Base-by-base conservation (phyloP, 2,329 filamentous ascomycete genomes). In the Beauveria varroae region DNA sequence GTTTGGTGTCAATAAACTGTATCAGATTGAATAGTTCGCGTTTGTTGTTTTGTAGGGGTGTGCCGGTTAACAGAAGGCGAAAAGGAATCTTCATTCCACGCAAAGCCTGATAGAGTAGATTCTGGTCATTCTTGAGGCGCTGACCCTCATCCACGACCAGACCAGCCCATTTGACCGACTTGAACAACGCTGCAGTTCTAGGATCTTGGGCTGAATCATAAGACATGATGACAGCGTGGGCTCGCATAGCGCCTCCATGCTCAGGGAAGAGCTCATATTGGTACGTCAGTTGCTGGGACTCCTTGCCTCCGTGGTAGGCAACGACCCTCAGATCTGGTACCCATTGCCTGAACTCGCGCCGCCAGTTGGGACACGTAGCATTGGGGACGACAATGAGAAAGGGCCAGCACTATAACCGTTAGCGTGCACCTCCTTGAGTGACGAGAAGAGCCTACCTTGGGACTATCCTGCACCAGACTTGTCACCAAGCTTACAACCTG, bases 321-420 rank as follows among this genome's bases (percentile, higher is more conserved):
- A 97, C 92, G 7, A 96, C 92, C 47, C 92, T 86, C 41, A 98
- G 76, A 7, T 84, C 85, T 1, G 93, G 93, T 0, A 89, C 87
- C 93, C 93, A 99, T 66, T 90, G 87, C 76, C 96, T 96, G 73
- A 98, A 91, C 71, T 99, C 95, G 54, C 93, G 87, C 6, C 93
- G 89, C 93, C 95, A 99, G 71, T 99, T 99, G n/a, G 92, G 86
- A 72, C 92, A 96, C 0, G 95, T 99, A 0, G 93, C 88, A 70
- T 98, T 98, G 0, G 95, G 95, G 0, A 96, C 93, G 2, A 97
- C 91, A 3, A 98, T 82, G 18, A 99, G 80, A 70, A 97, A 98
- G 0, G 95, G 95, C 83, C 90, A 98, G 73, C 91, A 95, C 69
- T 76, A 4, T 28, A 61, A 51, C 50, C 20, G 9, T 28, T 47